Base-by-base conservation (phyloP, 257 asterid species). In the Nyctanthes arbortristis region DNA sequence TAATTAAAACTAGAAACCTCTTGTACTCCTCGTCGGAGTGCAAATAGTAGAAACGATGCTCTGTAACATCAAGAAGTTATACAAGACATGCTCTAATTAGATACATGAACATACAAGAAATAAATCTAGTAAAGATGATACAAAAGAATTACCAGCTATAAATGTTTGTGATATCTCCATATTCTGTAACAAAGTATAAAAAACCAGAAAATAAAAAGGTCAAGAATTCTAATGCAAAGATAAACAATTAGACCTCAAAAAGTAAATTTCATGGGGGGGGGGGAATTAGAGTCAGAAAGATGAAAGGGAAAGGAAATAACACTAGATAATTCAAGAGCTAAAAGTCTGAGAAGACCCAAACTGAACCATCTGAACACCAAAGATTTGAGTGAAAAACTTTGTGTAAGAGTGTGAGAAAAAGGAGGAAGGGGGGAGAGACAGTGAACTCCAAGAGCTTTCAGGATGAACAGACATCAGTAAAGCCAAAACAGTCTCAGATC, bases 101-200 rank as follows among this genome's bases (percentile, higher is more conserved):
- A 49, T 43, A 47, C 7, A 45, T 52, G 52, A 34, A 12, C 24
- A 63, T 33, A 49, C 61, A 43, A 62, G 59, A 61, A 61, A 36
- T 58, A 33, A 57, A 63, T 36, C 62, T 27, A 73, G 62, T 64
- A 62, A 73, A 63, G 8, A 22, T 20, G 59, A 54, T 62, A 39
- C 5, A 71, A 69, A 61, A 67, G 39, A 67, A 68, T 63, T 91
- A 93, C 99, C 99, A 93, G 88, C 87, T 93, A 82, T 93, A 93
- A 35, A 93, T 88, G 81, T 91, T 81, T 16, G 99, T 91, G 79
- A 91, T 78, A 67, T 86, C 94, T 70, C 99, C 99, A 73, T 89
- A 93, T 76, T 91, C 97, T 93, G 99, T 87, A 76, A 74, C 18
- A 79, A 61, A 66, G 25, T 69, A 60, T 8, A 64, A 67, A 58